A percentile compares a stretch with the other conserved stretches of the same genome.
Evolutionary conservation across 495 filamentous ascomycete genomes (phyloP).

Genomic region (Aspergillus nidulans): DNA sequence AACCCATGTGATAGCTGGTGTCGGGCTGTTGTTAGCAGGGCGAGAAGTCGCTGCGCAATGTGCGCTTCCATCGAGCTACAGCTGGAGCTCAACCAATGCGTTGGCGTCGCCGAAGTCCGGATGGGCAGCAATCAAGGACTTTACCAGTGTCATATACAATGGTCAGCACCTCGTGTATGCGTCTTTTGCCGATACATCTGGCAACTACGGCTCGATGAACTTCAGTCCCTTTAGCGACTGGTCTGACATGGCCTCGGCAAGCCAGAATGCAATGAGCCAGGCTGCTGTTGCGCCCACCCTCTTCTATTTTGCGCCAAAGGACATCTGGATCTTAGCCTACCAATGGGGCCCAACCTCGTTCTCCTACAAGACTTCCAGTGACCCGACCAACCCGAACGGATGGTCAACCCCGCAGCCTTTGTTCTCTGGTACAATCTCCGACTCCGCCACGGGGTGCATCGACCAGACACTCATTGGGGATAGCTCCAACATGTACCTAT

Average conservation of each 20-base stretch:
- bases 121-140: slow-evolving; percentile 56
- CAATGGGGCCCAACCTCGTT: slow-evolving; percentile 58
- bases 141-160: slow-evolving; percentile 49
- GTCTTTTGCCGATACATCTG: slow-evolving; percentile 31
- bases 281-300: slow-evolving; percentile 56
- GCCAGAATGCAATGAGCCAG: slow-evolving; percentile 46
- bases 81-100: slow-evolving; percentile 48
- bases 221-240: slow-evolving; percentile 54
- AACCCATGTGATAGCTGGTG: too few species aligned
- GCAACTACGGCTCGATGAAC: slow-evolving; percentile 52
- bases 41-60: slow-evolving; percentile 27
- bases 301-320: slow-evolving; percentile 58
- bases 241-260: slow-evolving; percentile 48
- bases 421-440: slow-evolving; percentile 50
- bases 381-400: slow-evolving; percentile 52
- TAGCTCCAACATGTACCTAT: slow-evolving; percentile 54
- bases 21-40: too few species aligned
- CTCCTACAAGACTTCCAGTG: slow-evolving; percentile 53
- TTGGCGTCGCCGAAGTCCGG: slow-evolving; percentile 48
- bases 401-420: slow-evolving; percentile 53
- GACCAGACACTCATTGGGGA: slow-evolving; percentile 61
- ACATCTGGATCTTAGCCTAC: slow-evolving; percentile 56
- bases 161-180: slow-evolving; percentile 54
- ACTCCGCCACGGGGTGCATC: slow-evolving; percentile 46
- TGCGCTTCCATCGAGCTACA: slow-evolving; percentile 50